Base-by-base conservation (phyloP, 2,329 filamentous ascomycete genomes). In the Trichoderma sp. region DNA sequence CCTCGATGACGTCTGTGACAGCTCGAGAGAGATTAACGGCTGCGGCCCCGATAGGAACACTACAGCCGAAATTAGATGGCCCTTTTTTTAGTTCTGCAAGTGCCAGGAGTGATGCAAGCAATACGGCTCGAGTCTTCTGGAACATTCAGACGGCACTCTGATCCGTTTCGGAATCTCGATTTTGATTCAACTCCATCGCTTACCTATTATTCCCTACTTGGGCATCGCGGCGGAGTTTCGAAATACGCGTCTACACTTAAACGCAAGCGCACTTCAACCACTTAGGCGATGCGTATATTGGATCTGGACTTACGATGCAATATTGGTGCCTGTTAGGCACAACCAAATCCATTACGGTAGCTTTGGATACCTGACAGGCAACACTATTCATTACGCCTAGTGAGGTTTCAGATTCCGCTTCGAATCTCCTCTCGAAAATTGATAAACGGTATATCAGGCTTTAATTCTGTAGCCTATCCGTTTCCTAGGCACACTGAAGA, bases 1-100 rank as follows among this genome's bases (percentile, higher is more conserved):
- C 11, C 36, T 32, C 34, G 65, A 68, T 68, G 66, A 68, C 66
- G 66, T 68, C 57, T 50, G 36, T 68, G 66, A 68, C 55, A 68
- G 65, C 65, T 43, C 11, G 28, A 50, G 47, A 66, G 20, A 36
- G 34, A 62, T 55, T 55, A 5, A 5, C 28, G 32, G 36, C 39
- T 36, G 7, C 20, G 36, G 20, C 55, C 53, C 66, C 57, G 55
- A 68, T 61, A 59, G 55, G 55, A 39, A 61, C 6, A 23, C 57
- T 50, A 28, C 55, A 43, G 36, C 66, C 66, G 66, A 68, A 68
- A 68, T 68, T 61, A 30, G 28, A 20, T 34, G 36, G 23, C 20
- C 20, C 66, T 68, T 68, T 68, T 68, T 61, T 68, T 68, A 68
- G 66, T 32, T 58, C 12, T 17, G 26, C 13, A 43, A 26, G 53